phyloP scores from a whole-genome alignment of 441 rosid species.

The Mallotus japonicus region DNA sequence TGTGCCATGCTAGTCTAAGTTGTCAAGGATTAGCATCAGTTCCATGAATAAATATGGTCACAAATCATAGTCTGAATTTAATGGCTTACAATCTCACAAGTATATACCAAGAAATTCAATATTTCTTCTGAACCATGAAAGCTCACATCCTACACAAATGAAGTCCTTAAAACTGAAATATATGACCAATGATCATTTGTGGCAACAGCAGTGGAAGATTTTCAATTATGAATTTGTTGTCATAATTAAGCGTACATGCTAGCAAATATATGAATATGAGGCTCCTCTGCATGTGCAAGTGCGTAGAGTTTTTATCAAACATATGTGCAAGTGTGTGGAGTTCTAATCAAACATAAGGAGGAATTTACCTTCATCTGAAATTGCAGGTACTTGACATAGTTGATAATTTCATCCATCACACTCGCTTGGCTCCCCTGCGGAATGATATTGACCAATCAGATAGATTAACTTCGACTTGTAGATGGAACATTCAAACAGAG shows the following conservation, averaged over 20 bases:
- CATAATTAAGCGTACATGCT: too few relatives aligned
- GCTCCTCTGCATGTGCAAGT: background rate
- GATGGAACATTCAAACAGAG: background rate
- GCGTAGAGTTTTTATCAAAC: too few relatives aligned
- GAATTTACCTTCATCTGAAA: slow-evolving; percentile 53
- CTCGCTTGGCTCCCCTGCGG: slow-evolving; percentile 38
- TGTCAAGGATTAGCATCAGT: too few relatives aligned
- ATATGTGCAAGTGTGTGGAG: too few relatives aligned
- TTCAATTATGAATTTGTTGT: background rate
- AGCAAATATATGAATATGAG: background rate
- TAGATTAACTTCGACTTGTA: background rate
- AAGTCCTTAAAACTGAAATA: background rate
- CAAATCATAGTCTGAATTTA: too few relatives aligned
- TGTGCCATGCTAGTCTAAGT: background rate
- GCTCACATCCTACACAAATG: too few relatives aligned
- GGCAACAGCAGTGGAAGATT: background rate
- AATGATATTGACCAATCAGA: slow-evolving; percentile 15
- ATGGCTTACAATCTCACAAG: too few relatives aligned
- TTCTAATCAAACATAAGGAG: background rate
- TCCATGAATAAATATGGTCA: too few relatives aligned
- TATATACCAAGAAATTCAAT: too few relatives aligned
- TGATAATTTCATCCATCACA: slow-evolving; percentile 38
- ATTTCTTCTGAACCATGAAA: too few relatives aligned
- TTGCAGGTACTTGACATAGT: slow-evolving; percentile 56
- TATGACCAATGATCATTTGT: background rate